These are phyloP conservation scores for Microcyclospora tardicrescens DNA, from an alignment of 2,329 filamentous ascomycete species.

Conservation along the genomic window DNA sequence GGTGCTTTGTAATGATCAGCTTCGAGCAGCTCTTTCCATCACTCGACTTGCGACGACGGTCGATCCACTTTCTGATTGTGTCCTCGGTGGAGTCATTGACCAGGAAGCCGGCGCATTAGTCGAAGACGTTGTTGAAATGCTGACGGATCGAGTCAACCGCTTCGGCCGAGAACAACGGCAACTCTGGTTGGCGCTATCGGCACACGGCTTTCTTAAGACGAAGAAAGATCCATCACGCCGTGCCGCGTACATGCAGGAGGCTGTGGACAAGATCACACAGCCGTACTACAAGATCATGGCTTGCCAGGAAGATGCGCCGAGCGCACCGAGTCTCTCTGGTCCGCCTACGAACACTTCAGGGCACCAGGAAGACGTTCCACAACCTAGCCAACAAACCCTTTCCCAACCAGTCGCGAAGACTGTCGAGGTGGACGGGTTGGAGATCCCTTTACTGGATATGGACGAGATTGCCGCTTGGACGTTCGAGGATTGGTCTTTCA, in stretches of 20 bases:
- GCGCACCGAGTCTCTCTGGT: not conserved
- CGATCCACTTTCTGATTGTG: slow-evolving; percentile 12
- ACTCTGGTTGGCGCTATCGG: slow-evolving; percentile 19
- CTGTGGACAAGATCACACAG: slow-evolving; percentile 17
- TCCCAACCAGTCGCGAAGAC: slow-evolving; percentile 1
- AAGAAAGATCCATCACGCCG: slow-evolving; percentile 13
- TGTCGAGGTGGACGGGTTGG: slow-evolving; percentile 4
- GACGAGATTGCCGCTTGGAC: slow-evolving; percentile 22
- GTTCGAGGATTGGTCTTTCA: slow-evolving; percentile 19
- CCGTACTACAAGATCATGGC: slow-evolving; percentile 22
- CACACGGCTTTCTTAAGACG: slow-evolving; percentile 15
- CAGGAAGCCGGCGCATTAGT: slow-evolving; percentile 12
- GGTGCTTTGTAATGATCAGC: slow-evolving; percentile 17
- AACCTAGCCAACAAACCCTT: not conserved
- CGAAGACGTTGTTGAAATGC: slow-evolving; percentile 15
- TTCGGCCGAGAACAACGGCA: slow-evolving; percentile 19
- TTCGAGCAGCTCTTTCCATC: slow-evolving; percentile 18
- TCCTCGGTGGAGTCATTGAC: slow-evolving; percentile 11
- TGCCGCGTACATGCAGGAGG: slow-evolving; percentile 18
- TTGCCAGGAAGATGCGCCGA: slow-evolving; percentile 14
- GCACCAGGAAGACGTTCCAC: not conserved
- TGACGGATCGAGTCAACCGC: slow-evolving; percentile 17
- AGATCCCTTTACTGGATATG: slow-evolving; percentile 10
- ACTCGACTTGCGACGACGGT: slow-evolving; percentile 13
- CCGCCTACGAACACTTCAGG: not conserved